Percentiles rank a stretch among this genome's conserved stretches.
These are phyloP conservation scores for Exobasidium cylindrosporum DNA, from an alignment of 1,284 basidiomycete species.

Conservation along the genomic window DNA sequence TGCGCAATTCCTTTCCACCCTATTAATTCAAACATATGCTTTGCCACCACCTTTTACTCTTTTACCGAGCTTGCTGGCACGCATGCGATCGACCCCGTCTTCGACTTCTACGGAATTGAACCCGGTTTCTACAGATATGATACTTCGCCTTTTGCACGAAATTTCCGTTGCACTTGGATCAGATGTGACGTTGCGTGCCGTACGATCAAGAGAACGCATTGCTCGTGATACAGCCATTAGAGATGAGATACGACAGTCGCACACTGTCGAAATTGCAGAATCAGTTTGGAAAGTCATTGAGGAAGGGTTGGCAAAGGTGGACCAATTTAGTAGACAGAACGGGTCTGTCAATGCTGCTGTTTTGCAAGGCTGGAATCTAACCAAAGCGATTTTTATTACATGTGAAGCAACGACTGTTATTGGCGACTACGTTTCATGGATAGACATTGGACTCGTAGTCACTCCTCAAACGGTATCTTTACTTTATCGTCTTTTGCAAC, in stretches of 20 bases:
- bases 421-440: constrained; percentile 94
- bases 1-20: constrained; percentile 89
- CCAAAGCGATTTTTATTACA: constrained; percentile 72
- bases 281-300: constrained; percentile 79
- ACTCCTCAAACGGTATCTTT: constrained; percentile 83
- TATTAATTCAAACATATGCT: constrained; percentile 87
- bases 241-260: constrained; percentile 50
- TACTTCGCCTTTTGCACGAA: constrained; percentile 51
- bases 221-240: constrained; percentile 50
- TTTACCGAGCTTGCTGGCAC: constrained; percentile 60
- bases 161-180: constrained; percentile 52
- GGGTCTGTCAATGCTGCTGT: not conserved
- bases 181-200: constrained; percentile 48
- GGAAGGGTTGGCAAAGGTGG: constrained; percentile 60
- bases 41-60: constrained; percentile 74
- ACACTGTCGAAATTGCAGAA: constrained; percentile 82
- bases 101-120: constrained; percentile 83
- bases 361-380: constrained; percentile 61
- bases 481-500: constrained; percentile 78
- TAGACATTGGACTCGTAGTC: constrained; percentile 93
- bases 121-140: constrained; percentile 76
- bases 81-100: constrained; percentile 62
- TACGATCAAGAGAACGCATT: constrained; percentile 47
- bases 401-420: constrained; percentile 87
- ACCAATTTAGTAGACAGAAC: constrained; percentile 18